Percentiles rank a stretch among this genome's conserved stretches.
Conservation (phyloP, 495 filamentous ascomycete species). For the Neurospora tetrasperma region DNA sequence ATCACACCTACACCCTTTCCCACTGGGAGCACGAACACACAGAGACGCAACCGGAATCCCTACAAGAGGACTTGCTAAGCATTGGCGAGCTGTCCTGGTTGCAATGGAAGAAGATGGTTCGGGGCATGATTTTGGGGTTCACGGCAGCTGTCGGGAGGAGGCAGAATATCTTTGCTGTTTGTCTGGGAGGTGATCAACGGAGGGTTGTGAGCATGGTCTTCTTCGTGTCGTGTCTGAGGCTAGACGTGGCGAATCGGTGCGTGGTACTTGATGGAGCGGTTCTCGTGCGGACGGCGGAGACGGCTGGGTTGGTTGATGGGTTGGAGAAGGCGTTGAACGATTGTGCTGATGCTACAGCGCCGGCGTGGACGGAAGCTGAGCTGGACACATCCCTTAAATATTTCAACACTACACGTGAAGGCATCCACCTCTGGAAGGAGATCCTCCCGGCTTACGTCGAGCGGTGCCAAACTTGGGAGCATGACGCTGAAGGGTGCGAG, state of each 20-base stretch:
- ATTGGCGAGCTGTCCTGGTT: neutral
- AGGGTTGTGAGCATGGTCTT: neutral
- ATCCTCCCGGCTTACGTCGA: conserved; percentile 39
- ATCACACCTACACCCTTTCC: neutral
- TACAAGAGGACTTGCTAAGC: neutral
- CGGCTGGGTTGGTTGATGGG: neutral
- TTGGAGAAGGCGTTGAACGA: neutral
- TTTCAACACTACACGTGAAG: neutral
- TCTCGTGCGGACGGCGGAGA: neutral
- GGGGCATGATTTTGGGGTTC: neutral
- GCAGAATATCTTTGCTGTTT: neutral
- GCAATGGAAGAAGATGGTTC: neutral
- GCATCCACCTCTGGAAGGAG: conserved; percentile 36
- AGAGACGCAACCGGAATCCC: neutral
- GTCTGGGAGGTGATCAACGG: neutral
- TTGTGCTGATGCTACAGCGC: neutral
- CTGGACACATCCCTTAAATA: neutral
- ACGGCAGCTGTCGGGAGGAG: neutral
- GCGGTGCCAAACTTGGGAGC: conserved; percentile 45
- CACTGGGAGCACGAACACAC: neutral
- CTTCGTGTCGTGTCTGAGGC: neutral
- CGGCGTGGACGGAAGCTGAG: neutral
- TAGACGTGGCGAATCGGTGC: neutral
- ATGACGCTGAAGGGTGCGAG: conserved; percentile 33
- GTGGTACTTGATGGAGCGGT: neutral